Conservation (phyloP, 129 eudicot species). For the Lactuca sativa region DNA sequence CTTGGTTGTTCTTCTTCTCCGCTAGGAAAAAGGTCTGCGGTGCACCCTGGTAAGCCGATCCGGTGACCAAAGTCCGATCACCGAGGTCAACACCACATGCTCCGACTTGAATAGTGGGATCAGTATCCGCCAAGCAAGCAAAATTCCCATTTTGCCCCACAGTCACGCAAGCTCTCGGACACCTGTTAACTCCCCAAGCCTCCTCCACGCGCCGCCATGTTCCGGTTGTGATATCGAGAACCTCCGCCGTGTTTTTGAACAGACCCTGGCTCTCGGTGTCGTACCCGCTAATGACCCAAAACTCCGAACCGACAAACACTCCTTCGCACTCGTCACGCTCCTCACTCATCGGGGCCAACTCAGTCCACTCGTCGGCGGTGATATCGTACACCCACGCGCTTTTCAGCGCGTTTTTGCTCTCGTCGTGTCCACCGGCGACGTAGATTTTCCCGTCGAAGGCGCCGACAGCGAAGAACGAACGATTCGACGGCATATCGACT, state of each 20-base stretch:
- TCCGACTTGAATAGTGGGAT: conserved; percentile 53
- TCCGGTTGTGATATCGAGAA: conserved; percentile 31
- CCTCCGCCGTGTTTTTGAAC: conserved; percentile 67
- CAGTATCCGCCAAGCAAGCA: conserved; percentile 44
- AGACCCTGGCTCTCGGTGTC: conserved; percentile 73
- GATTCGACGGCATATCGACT: conserved; percentile 59
- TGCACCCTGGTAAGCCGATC: conserved; percentile 65
- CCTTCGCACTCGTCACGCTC: conserved; percentile 92
- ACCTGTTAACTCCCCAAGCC: conserved; percentile 53
- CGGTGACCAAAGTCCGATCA: conserved; percentile 47
- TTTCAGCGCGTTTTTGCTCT: conserved; percentile 62
- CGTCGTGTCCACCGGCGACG: conserved; percentile 84
- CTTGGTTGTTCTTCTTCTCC: conserved; percentile 36
- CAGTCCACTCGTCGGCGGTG: conserved; percentile 54
- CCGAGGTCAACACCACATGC: conserved; percentile 69
- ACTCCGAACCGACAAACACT: conserved; percentile 61
- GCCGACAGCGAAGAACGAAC: conserved; percentile 69
- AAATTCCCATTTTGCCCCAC: conserved; percentile 40
- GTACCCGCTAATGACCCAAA: conserved; percentile 91
- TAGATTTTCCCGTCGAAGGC: conserved; percentile 40
- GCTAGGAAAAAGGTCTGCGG: conserved; percentile 46
- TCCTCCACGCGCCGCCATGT: conserved; percentile 65
- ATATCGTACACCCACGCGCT: conserved; percentile 67
- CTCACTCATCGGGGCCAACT: conserved; percentile 71
- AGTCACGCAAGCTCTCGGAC: conserved; percentile 64